Percentiles rank a stretch among this genome's conserved stretches.
Conservation (phyloP, 306 rosid genomes). For the Lagenaria siceraria region DNA sequence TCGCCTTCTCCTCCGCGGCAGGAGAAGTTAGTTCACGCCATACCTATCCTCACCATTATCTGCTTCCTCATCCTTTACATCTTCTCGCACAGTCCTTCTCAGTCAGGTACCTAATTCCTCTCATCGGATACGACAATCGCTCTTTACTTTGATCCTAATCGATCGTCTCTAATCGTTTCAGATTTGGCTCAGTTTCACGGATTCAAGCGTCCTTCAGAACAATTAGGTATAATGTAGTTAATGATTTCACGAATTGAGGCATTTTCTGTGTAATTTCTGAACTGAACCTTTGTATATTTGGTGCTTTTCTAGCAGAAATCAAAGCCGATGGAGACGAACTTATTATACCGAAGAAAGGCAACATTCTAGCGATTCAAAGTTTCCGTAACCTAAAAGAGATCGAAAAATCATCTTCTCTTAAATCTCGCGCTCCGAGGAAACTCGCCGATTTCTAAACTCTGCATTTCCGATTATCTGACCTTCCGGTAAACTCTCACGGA, state of each 20-base stretch:
- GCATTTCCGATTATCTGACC: background rate
- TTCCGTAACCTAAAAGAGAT: constrained; percentile 46
- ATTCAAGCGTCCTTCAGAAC: constrained; percentile 25
- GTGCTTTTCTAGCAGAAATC: background rate
- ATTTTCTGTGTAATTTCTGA: background rate
- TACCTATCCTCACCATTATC: constrained; percentile 69
- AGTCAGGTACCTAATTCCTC: constrained; percentile 33
- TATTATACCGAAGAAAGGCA: constrained; percentile 27
- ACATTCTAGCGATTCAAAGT: constrained; percentile 46
- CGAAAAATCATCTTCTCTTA: constrained; percentile 13
- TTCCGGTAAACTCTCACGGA: background rate
- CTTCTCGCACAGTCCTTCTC: constrained; percentile 85
- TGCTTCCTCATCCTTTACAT: constrained; percentile 87
- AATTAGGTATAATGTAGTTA: constrained; percentile 28
- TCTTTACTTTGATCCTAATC: background rate
- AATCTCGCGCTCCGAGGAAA: constrained; percentile 53
- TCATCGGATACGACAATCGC: background rate
- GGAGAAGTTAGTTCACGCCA: constrained; percentile 63
- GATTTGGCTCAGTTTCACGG: constrained; percentile 62
- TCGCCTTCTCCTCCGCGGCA: constrained; percentile 38
- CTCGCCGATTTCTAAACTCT: constrained; percentile 55
- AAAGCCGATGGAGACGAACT: constrained; percentile 26
- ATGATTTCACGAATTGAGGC: background rate
- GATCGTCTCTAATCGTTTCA: constrained; percentile 10
- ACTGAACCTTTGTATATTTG: background rate